phyloP scores from a whole-genome alignment of 1,284 basidiomycete species.

The Rugiboletus extremiorientalis region DNA sequence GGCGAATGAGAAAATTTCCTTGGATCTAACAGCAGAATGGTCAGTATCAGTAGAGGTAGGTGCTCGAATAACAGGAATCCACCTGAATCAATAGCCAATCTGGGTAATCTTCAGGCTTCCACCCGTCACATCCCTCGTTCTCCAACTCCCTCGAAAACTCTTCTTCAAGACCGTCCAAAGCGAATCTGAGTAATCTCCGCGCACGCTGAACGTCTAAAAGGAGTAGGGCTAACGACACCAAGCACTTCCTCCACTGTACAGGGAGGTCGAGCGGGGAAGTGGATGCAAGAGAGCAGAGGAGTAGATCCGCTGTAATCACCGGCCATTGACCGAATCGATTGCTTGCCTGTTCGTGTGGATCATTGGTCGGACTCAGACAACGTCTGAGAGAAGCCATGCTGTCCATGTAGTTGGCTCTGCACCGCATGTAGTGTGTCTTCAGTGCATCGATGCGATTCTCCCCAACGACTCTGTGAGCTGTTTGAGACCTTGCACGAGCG shows the following conservation, averaged over 20 bases:
- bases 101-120: constrained; percentile 18
- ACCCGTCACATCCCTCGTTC: constrained; percentile 20
- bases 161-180: not conserved
- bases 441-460: too few species aligned
- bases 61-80: rapidly evolving
- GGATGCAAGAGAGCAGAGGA: constrained; percentile 3
- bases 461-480: too few species aligned
- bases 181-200: not conserved
- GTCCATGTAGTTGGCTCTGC: too few species aligned
- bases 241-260: constrained; percentile 24
- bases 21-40: not conserved
- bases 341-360: too few species aligned
- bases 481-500: too few species aligned
- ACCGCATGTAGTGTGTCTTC: too few species aligned
- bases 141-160: not conserved
- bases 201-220: constrained; percentile 34
- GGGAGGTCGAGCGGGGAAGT: not conserved
- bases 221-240: constrained; percentile 28
- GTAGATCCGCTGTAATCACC: too few species aligned
- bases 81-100: constrained; percentile 22
- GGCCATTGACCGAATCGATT: too few species aligned
- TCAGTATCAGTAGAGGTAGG: rapidly evolving
- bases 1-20: constrained; percentile 22
- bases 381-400: too few species aligned
- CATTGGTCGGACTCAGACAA: too few species aligned